Conservation (phyloP, 495 filamentous ascomycete species). For the Penicillium roqueforti region DNA sequence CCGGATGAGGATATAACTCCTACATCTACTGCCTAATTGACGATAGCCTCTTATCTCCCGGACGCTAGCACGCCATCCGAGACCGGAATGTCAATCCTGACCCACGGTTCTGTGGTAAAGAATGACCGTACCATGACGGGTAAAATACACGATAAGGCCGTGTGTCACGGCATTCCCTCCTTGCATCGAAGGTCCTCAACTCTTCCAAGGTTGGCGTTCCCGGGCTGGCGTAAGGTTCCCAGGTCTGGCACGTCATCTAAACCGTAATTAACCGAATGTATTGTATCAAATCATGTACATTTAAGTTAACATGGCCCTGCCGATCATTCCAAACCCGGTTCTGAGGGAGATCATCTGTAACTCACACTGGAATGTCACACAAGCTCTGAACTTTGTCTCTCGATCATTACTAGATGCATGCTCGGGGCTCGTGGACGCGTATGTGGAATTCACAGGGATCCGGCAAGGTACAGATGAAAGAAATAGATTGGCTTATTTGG, state of each 20-base stretch:
- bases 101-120: constrained; percentile 20
- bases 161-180: constrained; percentile 15
- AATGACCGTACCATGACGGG: background rate
- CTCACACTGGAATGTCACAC: constrained; percentile 4
- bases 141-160: constrained; percentile 1
- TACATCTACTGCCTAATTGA: constrained; percentile 1
- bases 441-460: background rate
- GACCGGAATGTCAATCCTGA: constrained; percentile 26
- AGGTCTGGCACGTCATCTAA: constrained; percentile 6
- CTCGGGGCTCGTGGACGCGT: constrained; percentile 3
- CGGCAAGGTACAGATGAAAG: background rate
- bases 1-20: no score
- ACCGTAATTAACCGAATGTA: no score
- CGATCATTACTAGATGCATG: background rate
- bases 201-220: no score
- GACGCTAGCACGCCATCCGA: constrained; percentile 26
- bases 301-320: no score
- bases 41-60: constrained; percentile 13
- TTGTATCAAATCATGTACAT: no score
- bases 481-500: background rate
- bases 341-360: background rate
- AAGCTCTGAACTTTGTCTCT: background rate
- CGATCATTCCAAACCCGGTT: constrained; percentile 11
- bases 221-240: no score
- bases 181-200: constrained; percentile 12